Evolutionary conservation across 352 stramenopile species (phyloP), one percentile per base, ranked within the genome.

Genomic region (Globisporangium sylvaticum): DNA sequence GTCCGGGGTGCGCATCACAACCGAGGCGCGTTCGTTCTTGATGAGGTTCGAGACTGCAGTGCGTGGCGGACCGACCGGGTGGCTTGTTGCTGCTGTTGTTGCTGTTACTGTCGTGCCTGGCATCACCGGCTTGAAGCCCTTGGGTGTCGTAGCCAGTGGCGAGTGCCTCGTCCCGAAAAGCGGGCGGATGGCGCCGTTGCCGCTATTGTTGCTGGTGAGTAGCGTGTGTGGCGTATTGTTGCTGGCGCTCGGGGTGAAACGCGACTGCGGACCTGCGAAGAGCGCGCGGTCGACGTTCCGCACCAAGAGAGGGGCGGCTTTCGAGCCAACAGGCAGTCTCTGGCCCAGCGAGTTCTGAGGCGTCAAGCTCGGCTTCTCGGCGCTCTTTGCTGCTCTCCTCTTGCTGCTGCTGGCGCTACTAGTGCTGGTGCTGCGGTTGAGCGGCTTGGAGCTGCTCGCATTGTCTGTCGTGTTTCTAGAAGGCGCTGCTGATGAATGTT

Each of bases 1-100:
- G 62, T 96, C 88, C 1, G 88, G 88, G 24, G 88, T 96, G 32
- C 86, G 75, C 79, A 92, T 90, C 18, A 96, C 79, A 4, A 94
- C 67, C 4, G 66, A 62, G 0, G 79, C 24, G 10, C 46, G 69
- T 32, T 64, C 29, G 56, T 54, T 54, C 65, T 58, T n/a, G 56
- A 61, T 14, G 32, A 72, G 39, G 20, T 58, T 66, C 9, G 59
- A 54, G 53, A 64, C 24, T 12, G 53, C 66, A 8, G 63, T 68
- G 60, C 59, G 66, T 39, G 58, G 27, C n/a, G 39, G 31, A 55
- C 29, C 39, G 10, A 22, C 3, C 27, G 27, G 32, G 10, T 24
- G 42, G 7, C 25, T 62, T 44, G 34, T n/a, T 39, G 48, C 12
- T 62, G 22, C 31, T 50, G 24, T 27, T 27, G 22, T 15, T 20